Percentiles rank a stretch among this genome's conserved stretches.
Conservation (phyloP, 805 yeast species). For the Metschnikowia cubensis region DNA sequence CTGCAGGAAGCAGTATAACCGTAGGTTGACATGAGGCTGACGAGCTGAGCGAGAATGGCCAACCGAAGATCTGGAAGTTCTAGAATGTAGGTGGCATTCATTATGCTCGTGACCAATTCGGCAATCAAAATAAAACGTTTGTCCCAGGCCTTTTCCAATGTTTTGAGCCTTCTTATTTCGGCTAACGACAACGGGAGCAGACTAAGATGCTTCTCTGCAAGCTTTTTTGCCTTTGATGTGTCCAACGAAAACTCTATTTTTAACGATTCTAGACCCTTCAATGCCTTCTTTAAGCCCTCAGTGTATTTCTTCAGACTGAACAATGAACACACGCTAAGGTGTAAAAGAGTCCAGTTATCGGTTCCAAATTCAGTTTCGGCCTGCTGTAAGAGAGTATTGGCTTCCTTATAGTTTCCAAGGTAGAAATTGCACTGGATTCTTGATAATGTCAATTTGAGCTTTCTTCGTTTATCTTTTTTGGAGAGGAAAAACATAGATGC, state of each 20-base stretch:
- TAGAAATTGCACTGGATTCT: conserved; percentile 29
- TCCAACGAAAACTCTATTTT: conserved; percentile 32
- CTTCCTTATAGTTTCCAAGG: conserved; percentile 29
- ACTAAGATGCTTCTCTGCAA: conserved; percentile 19
- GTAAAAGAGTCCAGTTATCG: conserved; percentile 33
- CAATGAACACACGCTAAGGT: conserved; percentile 36
- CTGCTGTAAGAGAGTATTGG: conserved; percentile 32
- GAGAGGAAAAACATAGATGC: conserved; percentile 29
- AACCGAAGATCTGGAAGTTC: conserved; percentile 25
- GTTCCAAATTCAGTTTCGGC: conserved; percentile 28
- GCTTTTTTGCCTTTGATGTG: conserved; percentile 20
- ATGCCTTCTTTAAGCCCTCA: conserved; percentile 34
- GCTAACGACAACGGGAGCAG: conserved; percentile 37
- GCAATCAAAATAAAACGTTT: conserved; percentile 30
- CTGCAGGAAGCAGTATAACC: conserved; percentile 42
- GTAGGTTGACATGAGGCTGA: conserved; percentile 31
- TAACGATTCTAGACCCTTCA: conserved; percentile 30
- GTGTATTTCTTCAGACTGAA: conserved; percentile 25
- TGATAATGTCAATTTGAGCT: conserved; percentile 25
- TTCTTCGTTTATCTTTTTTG: conserved; percentile 17
- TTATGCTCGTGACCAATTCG: conserved; percentile 38
- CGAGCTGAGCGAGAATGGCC: conserved; percentile 30
- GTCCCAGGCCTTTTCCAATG: conserved; percentile 21
- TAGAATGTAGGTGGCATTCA: conserved; percentile 29
- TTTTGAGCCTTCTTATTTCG: conserved; percentile 32